phyloP scores from a whole-genome alignment of 2,329 filamentous ascomycete genomes.

The Trichoderma hamatum region DNA sequence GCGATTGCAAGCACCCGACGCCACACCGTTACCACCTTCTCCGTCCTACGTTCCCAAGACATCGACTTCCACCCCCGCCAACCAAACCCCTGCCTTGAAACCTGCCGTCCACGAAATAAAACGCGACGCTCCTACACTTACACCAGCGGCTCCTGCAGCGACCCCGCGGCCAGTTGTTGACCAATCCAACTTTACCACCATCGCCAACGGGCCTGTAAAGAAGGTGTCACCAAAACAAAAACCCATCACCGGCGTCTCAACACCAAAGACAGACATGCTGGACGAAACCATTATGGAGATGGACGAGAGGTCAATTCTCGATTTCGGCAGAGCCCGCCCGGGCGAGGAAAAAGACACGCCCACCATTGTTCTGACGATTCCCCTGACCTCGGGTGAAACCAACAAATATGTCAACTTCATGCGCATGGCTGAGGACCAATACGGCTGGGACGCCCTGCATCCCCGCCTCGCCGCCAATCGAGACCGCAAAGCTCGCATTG shows the following conservation, averaged over 20 bases:
- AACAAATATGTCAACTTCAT: conserved; percentile 97
- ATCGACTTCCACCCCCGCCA: conserved; percentile 39
- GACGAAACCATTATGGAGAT: conserved; percentile 50
- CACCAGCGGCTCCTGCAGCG: conserved; percentile 29
- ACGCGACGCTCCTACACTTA: conserved; percentile 42
- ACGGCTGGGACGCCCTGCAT: conserved; percentile 92
- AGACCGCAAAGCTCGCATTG: conserved; percentile 84
- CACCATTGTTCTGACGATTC: conserved; percentile 82
- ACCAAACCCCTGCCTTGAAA: conserved; percentile 32
- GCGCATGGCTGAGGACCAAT: conserved; percentile 87
- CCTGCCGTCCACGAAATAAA: conserved; percentile 41
- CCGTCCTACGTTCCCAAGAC: conserved; percentile 44
- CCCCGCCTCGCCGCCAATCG: conserved; percentile 87
- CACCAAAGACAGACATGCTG: conserved; percentile 54
- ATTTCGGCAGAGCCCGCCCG: conserved; percentile 62
- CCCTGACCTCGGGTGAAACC: conserved; percentile 71
- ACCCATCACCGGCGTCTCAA: conserved; percentile 44
- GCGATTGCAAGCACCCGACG: conserved; percentile 43
- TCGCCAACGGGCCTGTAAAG: conserved; percentile 48
- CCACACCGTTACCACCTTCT: conserved; percentile 45
- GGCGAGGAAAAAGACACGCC: conserved; percentile 65
- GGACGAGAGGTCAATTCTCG: conserved; percentile 60
- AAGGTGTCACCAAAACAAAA: conserved; percentile 54
- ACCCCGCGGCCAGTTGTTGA: conserved; percentile 41
- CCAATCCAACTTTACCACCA: conserved; percentile 47